phyloP scores from a whole-genome alignment of 2,329 filamentous ascomycete species.

The Xylariaceae sp. region DNA sequence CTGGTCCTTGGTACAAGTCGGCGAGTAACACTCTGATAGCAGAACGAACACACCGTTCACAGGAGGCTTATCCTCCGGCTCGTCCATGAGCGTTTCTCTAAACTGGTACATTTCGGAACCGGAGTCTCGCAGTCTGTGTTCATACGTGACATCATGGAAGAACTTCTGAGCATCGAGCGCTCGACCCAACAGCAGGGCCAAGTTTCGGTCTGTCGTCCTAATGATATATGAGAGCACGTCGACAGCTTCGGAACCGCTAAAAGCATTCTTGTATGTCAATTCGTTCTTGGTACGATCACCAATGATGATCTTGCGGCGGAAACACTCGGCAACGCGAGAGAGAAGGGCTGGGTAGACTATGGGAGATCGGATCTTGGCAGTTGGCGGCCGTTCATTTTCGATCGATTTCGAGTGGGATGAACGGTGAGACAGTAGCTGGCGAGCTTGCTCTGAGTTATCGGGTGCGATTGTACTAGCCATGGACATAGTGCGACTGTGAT shows the following conservation, averaged over 20 bases:
- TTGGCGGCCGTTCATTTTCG: conserved; percentile 52
- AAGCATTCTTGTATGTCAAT: conserved; percentile 93
- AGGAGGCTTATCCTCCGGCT: conserved; percentile 61
- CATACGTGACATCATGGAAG: conserved; percentile 98
- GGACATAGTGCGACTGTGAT: conserved; percentile 69
- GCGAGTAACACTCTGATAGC: conserved; percentile 94
- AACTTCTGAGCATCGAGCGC: conserved; percentile 97
- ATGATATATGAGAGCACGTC: conserved; percentile 96
- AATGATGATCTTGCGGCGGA: conserved; percentile 79
- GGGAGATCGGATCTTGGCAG: conserved; percentile 63
- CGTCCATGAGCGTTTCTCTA: conserved; percentile 83
- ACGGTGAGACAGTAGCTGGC: conserved; percentile 48
- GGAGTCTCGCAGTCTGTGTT: conserved; percentile 92
- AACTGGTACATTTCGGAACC: conserved; percentile 95
- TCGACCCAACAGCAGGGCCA: conserved; percentile 83
- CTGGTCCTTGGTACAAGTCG: conserved; percentile 90
- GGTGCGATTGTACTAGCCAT: conserved; percentile 80
- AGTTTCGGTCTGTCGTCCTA: conserved; percentile 89
- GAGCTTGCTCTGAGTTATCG: conserved; percentile 51
- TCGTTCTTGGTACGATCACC: conserved; percentile 94
- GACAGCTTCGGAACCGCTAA: conserved; percentile 91
- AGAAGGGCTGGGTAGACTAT: conserved; percentile 90
- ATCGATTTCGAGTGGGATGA: conserved; percentile 52
- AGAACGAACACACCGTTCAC: conserved; percentile 97
- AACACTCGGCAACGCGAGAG: conserved; percentile 88